Evolutionary conservation across 495 filamentous ascomycete genomes (phyloP).

Genomic region (Ascodesmis nigricans): DNA sequence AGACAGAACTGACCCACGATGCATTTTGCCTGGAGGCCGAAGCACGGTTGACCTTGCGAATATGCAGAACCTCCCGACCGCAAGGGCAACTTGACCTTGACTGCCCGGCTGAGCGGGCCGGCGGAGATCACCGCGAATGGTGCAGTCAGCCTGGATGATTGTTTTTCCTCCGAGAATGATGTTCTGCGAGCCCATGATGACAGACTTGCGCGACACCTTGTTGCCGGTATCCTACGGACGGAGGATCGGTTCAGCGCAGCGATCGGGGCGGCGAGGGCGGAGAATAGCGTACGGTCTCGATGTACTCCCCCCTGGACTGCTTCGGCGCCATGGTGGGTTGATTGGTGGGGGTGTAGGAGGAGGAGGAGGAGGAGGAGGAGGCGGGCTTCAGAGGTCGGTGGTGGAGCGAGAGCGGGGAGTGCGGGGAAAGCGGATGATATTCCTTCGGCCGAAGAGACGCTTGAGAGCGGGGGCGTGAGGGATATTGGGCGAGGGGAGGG

Average conservation of each 20-base stretch:
- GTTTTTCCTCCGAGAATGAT: constrained; percentile 94
- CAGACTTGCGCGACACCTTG: constrained; percentile 80
- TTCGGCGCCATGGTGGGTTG: constrained; percentile 59
- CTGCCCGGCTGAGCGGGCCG: constrained; percentile 26
- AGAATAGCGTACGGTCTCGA: constrained; percentile 54
- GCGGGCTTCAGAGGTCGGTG: too few relatives aligned
- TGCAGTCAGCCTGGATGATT: constrained; percentile 75
- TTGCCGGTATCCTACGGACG: constrained; percentile 68
- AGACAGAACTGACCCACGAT: constrained; percentile 31
- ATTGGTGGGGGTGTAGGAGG: too few relatives aligned
- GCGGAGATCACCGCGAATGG: constrained; percentile 76
- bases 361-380: too few relatives aligned
- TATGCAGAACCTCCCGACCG: constrained; percentile 73
- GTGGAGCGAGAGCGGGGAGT: too few relatives aligned
- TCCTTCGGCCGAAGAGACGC: too few relatives aligned
- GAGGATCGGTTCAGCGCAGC: constrained; percentile 1
- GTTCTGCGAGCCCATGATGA: constrained; percentile 83
- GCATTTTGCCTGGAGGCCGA: constrained; percentile 52
- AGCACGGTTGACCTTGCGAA: constrained; percentile 51
- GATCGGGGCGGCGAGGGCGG: neutral
- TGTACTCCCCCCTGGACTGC: constrained; percentile 68
- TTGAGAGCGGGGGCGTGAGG: too few relatives aligned
- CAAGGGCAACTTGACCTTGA: constrained; percentile 42
- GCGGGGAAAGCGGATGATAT: too few relatives aligned
- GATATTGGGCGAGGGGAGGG: too few relatives aligned